phyloP scores from a whole-genome alignment of 371 early-diverging fungal genomes.

The Mortierella sp. region DNA sequence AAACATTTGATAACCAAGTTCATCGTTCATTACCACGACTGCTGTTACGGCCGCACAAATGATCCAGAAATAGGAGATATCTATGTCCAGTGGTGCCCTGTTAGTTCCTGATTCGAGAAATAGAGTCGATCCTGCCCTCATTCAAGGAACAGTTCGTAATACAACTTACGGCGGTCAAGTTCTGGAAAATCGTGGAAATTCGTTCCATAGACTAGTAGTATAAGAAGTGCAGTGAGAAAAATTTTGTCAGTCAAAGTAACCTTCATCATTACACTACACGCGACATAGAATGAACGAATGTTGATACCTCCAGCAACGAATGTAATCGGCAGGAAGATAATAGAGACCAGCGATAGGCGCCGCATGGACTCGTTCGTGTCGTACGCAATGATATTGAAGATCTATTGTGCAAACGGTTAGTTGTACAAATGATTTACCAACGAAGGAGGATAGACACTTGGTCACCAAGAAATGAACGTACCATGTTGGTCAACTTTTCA shows the following conservation, averaged over 20 bases:
- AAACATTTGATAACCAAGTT: background rate
- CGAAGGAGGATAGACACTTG: too few species aligned
- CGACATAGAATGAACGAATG: background rate
- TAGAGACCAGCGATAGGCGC: conserved; percentile 40
- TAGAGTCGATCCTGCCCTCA: too few species aligned
- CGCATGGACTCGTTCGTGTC: conserved; percentile 60
- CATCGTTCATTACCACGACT: conserved; percentile 15
- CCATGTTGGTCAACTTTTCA: conserved; percentile 55
- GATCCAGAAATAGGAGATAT: conserved; percentile 56
- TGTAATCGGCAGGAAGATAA: conserved; percentile 57
- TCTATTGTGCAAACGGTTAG: conserved; percentile 18
- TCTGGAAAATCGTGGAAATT: conserved; percentile 58
- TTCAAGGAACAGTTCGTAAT: too few species aligned
- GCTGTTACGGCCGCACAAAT: conserved; percentile 43
- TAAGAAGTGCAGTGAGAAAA: background rate
- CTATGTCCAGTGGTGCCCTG: background rate
- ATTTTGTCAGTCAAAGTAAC: background rate
- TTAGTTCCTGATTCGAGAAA: too few species aligned
- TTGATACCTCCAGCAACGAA: conserved; percentile 57
- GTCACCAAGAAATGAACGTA: too few species aligned
- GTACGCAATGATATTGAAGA: conserved; percentile 57
- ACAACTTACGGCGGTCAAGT: conserved; percentile 23
- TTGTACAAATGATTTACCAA: too few species aligned
- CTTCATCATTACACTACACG: background rate
- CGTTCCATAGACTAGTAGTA: conserved; percentile 54